Evolutionary conservation across 2,329 filamentous ascomycete genomes (phyloP).

Genomic region (Colletotrichum theobromicola): DNA sequence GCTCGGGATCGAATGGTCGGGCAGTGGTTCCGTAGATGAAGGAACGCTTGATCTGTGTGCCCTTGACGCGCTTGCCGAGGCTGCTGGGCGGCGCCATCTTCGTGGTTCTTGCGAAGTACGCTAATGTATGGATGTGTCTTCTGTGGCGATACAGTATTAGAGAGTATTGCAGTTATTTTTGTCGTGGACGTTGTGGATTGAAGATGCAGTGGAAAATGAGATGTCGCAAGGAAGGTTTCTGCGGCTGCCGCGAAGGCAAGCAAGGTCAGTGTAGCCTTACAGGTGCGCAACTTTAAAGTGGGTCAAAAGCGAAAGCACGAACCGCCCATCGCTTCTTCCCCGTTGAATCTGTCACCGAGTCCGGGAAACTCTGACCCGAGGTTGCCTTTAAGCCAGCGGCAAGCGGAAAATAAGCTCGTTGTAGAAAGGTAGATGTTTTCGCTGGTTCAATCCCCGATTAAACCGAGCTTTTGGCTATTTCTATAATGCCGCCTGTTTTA

Average conservation of each 20-base stretch:
- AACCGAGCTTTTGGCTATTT: background rate
- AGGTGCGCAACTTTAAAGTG: background rate
- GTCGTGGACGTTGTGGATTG: background rate
- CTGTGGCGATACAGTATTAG: background rate
- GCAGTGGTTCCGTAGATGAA: slow-evolving; percentile 84
- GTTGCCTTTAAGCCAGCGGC: background rate
- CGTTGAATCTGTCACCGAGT: background rate
- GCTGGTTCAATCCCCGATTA: background rate
- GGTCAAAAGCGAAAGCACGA: background rate
- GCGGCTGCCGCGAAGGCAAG: background rate
- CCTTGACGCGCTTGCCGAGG: slow-evolving; percentile 68
- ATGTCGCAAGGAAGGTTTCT: background rate
- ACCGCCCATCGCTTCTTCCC: background rate
- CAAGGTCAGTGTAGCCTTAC: background rate
- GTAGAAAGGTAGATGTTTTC: background rate
- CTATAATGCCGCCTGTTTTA: background rate
- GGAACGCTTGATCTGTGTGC: slow-evolving; percentile 67
- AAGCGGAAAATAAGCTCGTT: background rate
- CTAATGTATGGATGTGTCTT: background rate
- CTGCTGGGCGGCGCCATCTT: slow-evolving; percentile 64
- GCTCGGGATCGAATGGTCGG: slow-evolving; percentile 75
- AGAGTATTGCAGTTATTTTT: background rate
- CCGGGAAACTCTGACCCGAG: background rate
- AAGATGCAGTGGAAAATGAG: background rate
- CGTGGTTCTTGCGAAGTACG: background rate